These are phyloP conservation scores for Lactarius hengduanensis DNA, from an alignment of 768 basidiomycete species.

Conservation along the genomic window DNA sequence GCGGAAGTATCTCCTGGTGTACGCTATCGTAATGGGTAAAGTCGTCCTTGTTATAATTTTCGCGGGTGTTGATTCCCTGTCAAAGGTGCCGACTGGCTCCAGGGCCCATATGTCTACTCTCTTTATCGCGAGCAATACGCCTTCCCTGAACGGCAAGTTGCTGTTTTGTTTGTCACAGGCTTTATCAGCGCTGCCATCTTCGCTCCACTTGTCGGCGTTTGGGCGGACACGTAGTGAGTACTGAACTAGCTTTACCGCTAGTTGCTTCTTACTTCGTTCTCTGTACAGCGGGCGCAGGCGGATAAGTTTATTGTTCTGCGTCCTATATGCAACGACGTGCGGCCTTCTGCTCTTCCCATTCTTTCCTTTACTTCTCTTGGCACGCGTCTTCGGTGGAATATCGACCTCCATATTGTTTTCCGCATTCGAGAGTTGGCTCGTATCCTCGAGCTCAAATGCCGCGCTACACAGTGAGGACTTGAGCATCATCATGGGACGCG, in stretches of 20 bases:
- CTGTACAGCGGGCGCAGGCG: constrained; percentile 58
- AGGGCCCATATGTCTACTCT: constrained; percentile 78
- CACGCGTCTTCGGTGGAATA: constrained; percentile 65
- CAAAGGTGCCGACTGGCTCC: constrained; percentile 73
- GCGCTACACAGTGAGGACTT: constrained; percentile 56
- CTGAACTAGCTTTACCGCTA: neutral
- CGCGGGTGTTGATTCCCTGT: constrained; percentile 4
- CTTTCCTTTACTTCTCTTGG: constrained; percentile 59
- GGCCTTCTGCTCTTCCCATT: constrained; percentile 54
- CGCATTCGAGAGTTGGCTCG: constrained; percentile 75
- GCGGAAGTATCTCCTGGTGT: constrained; percentile 29
- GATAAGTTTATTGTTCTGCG: constrained; percentile 69
- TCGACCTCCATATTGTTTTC: constrained; percentile 77
- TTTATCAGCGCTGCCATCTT: constrained; percentile 68
- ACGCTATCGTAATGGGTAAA: constrained; percentile 25
- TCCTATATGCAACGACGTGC: constrained; percentile 62
- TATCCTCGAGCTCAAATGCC: constrained; percentile 55
- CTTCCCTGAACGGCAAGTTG: constrained; percentile 62
- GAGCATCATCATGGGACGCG: constrained; percentile 68
- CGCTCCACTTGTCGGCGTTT: constrained; percentile 69
- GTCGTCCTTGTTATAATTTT: neutral
- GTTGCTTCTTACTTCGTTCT: neutral
- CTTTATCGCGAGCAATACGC: constrained; percentile 67
- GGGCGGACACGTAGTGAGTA: constrained; percentile 74
- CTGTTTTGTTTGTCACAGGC: constrained; percentile 73